Evolutionary conservation across 805 yeast species (phyloP).

Genomic region (Metschnikowia matae): DNA sequence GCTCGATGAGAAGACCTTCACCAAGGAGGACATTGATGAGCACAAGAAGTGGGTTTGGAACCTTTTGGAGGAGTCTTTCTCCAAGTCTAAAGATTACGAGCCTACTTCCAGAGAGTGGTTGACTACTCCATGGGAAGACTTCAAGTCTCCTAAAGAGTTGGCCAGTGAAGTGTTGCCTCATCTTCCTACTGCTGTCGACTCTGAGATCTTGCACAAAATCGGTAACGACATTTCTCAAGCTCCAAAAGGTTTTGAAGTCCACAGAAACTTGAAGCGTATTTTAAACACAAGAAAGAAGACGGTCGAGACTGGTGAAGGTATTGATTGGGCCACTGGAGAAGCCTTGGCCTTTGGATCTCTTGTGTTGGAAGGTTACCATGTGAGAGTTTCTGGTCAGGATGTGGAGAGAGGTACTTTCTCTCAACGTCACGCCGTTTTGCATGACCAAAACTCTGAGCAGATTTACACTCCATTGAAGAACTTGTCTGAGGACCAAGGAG

Average conservation of each 20-base stretch:
- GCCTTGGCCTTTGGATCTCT: slow-evolving; percentile 96
- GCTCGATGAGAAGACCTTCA: slow-evolving; percentile 81
- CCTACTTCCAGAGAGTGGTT: slow-evolving; percentile 97
- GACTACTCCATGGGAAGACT: slow-evolving; percentile 98
- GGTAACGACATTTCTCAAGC: slow-evolving; percentile 77
- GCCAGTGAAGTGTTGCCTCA: slow-evolving; percentile 95
- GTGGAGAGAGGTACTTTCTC: slow-evolving; percentile 99
- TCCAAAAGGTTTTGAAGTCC: slow-evolving; percentile 86
- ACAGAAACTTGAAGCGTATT: slow-evolving; percentile 94
- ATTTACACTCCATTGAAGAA: slow-evolving; percentile 83
- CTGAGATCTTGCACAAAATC: slow-evolving; percentile 63
- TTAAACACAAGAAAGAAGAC: slow-evolving; percentile 83
- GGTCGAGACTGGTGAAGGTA: slow-evolving; percentile 83
- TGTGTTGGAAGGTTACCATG: slow-evolving; percentile 89
- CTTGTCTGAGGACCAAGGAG: slow-evolving; percentile 76
- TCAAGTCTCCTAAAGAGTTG: slow-evolving; percentile 94
- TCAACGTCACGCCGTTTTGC: slow-evolving; percentile 97
- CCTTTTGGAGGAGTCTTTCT: slow-evolving; percentile 83
- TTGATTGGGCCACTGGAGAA: slow-evolving; percentile 99
- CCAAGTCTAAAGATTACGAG: slow-evolving; percentile 81
- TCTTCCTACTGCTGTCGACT: slow-evolving; percentile 88
- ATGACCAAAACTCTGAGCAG: slow-evolving; percentile 85
- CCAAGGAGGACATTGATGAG: slow-evolving; percentile 85
- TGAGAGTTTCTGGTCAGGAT: slow-evolving; percentile 98
- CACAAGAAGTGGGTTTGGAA: slow-evolving; percentile 99